These are phyloP conservation scores for Suhomyces canberraensis DNA, from an alignment of 805 yeast genomes.

Conservation along the genomic window DNA sequence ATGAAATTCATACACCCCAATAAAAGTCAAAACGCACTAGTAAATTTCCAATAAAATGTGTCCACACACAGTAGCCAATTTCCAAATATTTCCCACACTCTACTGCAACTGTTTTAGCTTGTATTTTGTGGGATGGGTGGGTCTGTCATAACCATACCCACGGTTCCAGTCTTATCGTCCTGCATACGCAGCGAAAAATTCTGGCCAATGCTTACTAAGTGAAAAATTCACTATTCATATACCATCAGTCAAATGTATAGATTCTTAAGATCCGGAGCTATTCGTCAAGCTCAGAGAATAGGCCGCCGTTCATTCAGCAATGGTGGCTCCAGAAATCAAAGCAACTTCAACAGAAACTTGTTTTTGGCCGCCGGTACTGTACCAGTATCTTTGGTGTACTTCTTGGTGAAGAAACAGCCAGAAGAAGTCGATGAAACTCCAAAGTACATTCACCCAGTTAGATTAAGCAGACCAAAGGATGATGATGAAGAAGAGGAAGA, in stretches of 20 bases:
- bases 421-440: slow-evolving; percentile 1
- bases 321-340: slow-evolving; percentile 5
- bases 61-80: no score
- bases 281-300: slow-evolving; percentile 12
- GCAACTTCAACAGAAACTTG: slow-evolving; percentile 7
- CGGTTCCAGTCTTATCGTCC: background rate
- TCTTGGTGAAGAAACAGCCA: slow-evolving; percentile 7
- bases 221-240: background rate
- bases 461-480: slow-evolving; percentile 2
- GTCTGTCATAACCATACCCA: no score
- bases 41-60: no score
- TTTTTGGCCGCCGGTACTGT: slow-evolving; percentile 13
- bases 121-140: no score
- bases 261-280: slow-evolving; percentile 13
- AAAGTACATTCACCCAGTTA: background rate
- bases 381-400: slow-evolving; percentile 10
- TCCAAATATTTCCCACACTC: no score
- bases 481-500: slow-evolving; percentile 10
- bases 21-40: no score
- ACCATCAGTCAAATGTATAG: slow-evolving; percentile 17
- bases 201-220: background rate
- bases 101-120: no score
- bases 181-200: slow-evolving; percentile 4
- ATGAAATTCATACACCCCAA: no score
- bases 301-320: slow-evolving; percentile 10